Conservation (phyloP, 768 basidiomycete genomes). For the Rhizopogon rudus region DNA sequence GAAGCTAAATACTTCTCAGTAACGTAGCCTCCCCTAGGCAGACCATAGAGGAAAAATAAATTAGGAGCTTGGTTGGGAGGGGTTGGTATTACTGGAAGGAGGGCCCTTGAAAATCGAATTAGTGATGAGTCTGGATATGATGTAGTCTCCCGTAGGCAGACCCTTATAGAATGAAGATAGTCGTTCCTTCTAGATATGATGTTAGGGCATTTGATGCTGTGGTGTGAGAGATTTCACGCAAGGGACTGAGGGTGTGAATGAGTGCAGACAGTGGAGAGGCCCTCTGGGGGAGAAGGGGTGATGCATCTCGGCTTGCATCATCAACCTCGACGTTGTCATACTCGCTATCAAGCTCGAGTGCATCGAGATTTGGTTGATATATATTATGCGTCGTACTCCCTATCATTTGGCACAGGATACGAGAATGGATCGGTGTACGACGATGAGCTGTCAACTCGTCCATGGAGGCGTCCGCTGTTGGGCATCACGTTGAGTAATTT, state of each 20-base stretch:
- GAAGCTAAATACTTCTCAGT: too few relatives aligned
- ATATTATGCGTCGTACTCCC: slow-evolving; percentile 9
- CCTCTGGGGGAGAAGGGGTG: slow-evolving; percentile 9
- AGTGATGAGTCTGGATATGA: slow-evolving; percentile 18
- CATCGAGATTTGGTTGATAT: slow-evolving; percentile 7
- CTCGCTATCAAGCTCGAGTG: slow-evolving; percentile 16
- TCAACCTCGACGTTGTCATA: slow-evolving; percentile 11
- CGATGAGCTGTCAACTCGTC: slow-evolving; percentile 16
- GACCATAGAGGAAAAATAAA: too few relatives aligned
- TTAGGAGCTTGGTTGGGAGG: slow-evolving; percentile 3
- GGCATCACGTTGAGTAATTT: slow-evolving; percentile 1
- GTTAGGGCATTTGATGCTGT: slow-evolving; percentile 20
- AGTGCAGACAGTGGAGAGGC: slow-evolving; percentile 12
- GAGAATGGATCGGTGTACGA: slow-evolving; percentile 45
- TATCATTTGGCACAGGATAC: slow-evolving; percentile 20
- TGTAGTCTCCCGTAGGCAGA: too few relatives aligned
- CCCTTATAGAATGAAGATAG: too few relatives aligned
- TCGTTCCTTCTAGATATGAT: slow-evolving; percentile 15
- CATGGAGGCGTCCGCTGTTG: slow-evolving; percentile 5
- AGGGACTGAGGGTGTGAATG: slow-evolving; percentile 26
- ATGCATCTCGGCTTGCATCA: slow-evolving; percentile 9
- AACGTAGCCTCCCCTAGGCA: too few relatives aligned
- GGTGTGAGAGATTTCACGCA: slow-evolving; percentile 25
- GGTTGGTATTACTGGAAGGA: slow-evolving; percentile 18
- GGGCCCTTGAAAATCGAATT: slow-evolving; percentile 21